Evolutionary conservation across 495 filamentous ascomycete genomes (phyloP).

Genomic region (Endocarpon pusillum): DNA sequence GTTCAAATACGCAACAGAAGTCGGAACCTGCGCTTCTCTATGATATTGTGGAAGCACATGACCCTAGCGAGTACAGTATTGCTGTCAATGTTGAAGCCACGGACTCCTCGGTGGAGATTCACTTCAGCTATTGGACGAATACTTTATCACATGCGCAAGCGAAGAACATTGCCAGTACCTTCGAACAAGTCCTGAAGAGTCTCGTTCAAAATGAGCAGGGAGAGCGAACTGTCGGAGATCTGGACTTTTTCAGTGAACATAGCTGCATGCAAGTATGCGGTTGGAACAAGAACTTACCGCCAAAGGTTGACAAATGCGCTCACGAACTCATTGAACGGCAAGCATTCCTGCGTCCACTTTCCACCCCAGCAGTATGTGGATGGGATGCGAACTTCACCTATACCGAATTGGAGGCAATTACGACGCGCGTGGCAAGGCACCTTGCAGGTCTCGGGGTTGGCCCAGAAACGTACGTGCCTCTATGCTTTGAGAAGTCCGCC

Average conservation of each 20-base stretch:
- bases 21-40: too few relatives aligned
- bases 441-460: constrained; percentile 4
- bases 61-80: constrained; percentile 32
- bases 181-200: constrained; percentile 17
- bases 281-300: constrained; percentile 12
- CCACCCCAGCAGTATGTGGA: constrained; percentile 15
- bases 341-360: constrained; percentile 6
- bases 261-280: constrained; percentile 24
- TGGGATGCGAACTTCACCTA: constrained; percentile 25
- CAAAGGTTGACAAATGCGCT: constrained; percentile 10
- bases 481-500: constrained; percentile 25
- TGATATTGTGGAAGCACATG: too few relatives aligned
- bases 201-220: constrained; percentile 9
- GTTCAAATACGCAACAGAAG: not conserved
- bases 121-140: constrained; percentile 23
- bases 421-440: constrained; percentile 11
- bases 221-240: constrained; percentile 11
- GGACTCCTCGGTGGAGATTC: constrained; percentile 15
- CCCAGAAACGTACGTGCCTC: constrained; percentile 11
- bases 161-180: constrained; percentile 22
- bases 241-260: constrained; percentile 21
- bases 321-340: constrained; percentile 12
- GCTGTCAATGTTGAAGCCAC: constrained; percentile 39
- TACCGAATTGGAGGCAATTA: constrained; percentile 13
- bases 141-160: constrained; percentile 20